Evolutionary conservation across 495 filamentous ascomycete genomes (phyloP).

Genomic region (Lasiosphaeris hirsuta): DNA sequence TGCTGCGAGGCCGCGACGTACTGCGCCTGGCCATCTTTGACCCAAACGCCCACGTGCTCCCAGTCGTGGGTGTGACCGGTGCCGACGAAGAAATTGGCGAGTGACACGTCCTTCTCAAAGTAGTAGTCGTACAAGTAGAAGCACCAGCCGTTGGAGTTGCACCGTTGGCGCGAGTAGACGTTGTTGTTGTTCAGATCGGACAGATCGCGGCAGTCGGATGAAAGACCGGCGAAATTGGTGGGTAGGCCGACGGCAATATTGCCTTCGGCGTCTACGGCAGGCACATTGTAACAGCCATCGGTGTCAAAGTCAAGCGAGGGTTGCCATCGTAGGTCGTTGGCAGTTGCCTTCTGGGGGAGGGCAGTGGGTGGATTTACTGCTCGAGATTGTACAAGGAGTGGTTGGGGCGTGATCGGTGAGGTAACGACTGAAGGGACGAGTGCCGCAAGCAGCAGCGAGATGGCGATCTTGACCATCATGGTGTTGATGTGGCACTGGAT

Average conservation of each 20-base stretch:
- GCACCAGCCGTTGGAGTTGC: constrained; percentile 43
- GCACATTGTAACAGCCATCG: constrained; percentile 47
- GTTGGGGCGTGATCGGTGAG: too few relatives aligned
- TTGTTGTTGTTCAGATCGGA: constrained; percentile 45
- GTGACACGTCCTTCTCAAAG: constrained; percentile 46
- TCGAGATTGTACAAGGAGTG: too few relatives aligned
- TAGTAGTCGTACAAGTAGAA: constrained; percentile 46
- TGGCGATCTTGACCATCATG: too few relatives aligned
- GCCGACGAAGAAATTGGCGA: constrained; percentile 29
- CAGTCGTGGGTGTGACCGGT: constrained; percentile 45
- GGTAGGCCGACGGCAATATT: constrained; percentile 37
- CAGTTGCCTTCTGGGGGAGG: constrained; percentile 39
- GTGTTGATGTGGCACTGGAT: too few relatives aligned
- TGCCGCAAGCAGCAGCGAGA: too few relatives aligned
- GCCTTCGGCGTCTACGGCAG: constrained; percentile 38
- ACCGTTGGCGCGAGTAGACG: constrained; percentile 43
- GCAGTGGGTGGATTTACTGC: constrained; percentile 25
- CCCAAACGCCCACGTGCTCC: constrained; percentile 48
- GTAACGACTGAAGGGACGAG: too few relatives aligned
- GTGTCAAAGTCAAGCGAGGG: constrained; percentile 46
- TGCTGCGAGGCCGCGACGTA: constrained; percentile 40
- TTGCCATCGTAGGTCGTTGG: constrained; percentile 41
- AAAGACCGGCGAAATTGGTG: constrained; percentile 28
- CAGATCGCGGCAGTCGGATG: constrained; percentile 35
- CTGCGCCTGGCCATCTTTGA: constrained; percentile 27